Base-by-base conservation (phyloP, 345 rosid genomes). In the Camelina neglecta region DNA sequence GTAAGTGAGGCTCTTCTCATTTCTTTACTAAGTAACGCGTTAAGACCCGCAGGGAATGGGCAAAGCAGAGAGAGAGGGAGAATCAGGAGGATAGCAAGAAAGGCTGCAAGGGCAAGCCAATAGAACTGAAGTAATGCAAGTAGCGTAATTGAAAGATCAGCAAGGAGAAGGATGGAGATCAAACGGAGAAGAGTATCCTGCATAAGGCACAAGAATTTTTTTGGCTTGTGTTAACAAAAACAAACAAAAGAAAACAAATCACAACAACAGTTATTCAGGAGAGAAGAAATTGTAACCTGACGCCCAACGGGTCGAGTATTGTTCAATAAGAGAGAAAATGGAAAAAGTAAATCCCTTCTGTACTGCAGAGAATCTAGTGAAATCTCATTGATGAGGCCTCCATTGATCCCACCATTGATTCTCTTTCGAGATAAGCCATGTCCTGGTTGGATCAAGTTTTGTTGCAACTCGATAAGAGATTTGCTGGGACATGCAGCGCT, bases 1-100 rank as follows among this genome's bases (percentile, higher is more conserved):
- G 97, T 83, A 68, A 90, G 97, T 62, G 87, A 88, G 68, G 97
- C 94, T 83, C 91, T 87, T 79, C 97, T 86, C 69, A 97, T 86
- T 84, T 92, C 97, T 84, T 80, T 92, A 82, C 99, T 92, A 78
- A 90, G 87, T 71, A 95, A 89, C 45, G 99, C 97, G 84, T 92
- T 92, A 81, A 95, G 80, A 48, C 97, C 99, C 8, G 99, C 97
- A 3, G 92, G 97, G 83, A 95, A 88, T 54, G 97, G 97, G 65
- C 93, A 90, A 67, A 95, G 93, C 78, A 92, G 74, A 44, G 97
- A 83, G 8, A 90, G 85, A 81, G 99, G 99, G 80, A 90, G 99
- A 71, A 95, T 73, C 68, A 95, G 92, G 84, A 95, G 85, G 65
- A 92, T 85, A 58, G 93, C 93, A 12, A 95, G 90, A 81, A 95